These are phyloP conservation scores for Sporothrix brunneoviolacea DNA, from an alignment of 2,329 filamentous ascomycete genomes.

Conservation along the genomic window DNA sequence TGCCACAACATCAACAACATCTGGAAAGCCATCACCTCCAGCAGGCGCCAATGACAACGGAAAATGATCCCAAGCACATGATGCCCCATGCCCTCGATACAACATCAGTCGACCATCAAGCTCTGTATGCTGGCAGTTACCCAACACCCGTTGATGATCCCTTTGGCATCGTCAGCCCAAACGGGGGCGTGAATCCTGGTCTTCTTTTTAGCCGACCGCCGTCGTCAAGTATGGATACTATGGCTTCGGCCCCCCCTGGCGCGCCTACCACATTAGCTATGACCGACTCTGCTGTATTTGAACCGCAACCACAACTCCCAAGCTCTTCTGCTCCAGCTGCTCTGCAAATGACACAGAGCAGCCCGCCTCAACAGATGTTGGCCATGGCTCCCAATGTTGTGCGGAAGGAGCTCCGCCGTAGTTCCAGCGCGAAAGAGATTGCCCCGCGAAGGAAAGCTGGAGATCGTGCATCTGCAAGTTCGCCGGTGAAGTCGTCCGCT, in stretches of 20 bases:
- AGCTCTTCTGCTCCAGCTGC: constrained; percentile 17
- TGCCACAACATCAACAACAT: constrained; percentile 26
- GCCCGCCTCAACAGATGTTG: constrained; percentile 17
- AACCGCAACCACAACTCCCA: constrained; percentile 18
- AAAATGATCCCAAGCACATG: constrained; percentile 44
- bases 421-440: constrained; percentile 38
- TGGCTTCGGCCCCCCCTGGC: constrained; percentile 17
- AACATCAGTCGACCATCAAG: constrained; percentile 29
- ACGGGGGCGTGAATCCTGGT: constrained; percentile 51
- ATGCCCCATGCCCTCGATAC: constrained; percentile 33
- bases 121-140: constrained; percentile 37
- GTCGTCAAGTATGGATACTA: constrained; percentile 38
- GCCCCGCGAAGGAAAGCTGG: constrained; percentile 34
- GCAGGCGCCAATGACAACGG: constrained; percentile 28
- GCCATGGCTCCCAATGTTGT: constrained; percentile 26
- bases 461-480: constrained; percentile 38
- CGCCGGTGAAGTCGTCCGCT: constrained; percentile 43
- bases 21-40: constrained; percentile 7
- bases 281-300: constrained; percentile 19
- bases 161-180: constrained; percentile 41
- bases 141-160: constrained; percentile 41
- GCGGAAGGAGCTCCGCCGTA: constrained; percentile 37
- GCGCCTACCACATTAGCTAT: constrained; percentile 1
- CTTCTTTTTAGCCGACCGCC: constrained; percentile 49
- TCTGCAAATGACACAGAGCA: constrained; percentile 23